Base-by-base conservation (phyloP, 73 alveolate species). In the Tetrahymena malaccensis region DNA sequence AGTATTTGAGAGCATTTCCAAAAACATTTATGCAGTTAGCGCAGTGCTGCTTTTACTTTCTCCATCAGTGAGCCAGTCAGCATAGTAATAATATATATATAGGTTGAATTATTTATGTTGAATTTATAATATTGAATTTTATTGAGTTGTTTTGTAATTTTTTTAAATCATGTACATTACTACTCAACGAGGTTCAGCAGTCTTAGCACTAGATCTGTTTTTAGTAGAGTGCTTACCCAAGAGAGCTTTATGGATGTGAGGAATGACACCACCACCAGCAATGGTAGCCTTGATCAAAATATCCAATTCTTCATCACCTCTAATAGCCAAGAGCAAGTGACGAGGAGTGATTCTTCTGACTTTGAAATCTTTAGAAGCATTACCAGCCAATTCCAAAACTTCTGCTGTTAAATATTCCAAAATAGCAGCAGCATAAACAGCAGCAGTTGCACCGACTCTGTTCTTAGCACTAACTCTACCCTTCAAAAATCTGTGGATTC, bases 261-360 rank as follows among this genome's bases (percentile, higher is more conserved):
- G 99, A 96, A 99, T 99, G 96, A 99, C 99, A 83, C 99, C 99
- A 96, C 99, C 99, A 84, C 99, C 99, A 93, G 99, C 99, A 93
- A 99, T 99, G 85, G 99, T 99, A 94, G 99, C 99, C 97, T 98
- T 98, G 96, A 99, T 98, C 93, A 99, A 96, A 70, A 98, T 97
- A 96, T 99, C 99, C 13, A 99, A 98, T 96, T 98, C 99, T 96
- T 99, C 99, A 94, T 99, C 99, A 38, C 99, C 99, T 98, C 99
- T 98, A 93, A 99, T 99, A 33, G 99, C 99, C 85, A 99, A 97
- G 96, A 98, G 98, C 43, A 99, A 96, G 97, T 98, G 99, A 95
- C 99, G 96, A 38, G 99, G 99, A 16, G 99, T 98, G 93, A 98
- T 98, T 97, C 99, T 97, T 96, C 98, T 99, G 43, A 98, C 99